Base-by-base conservation (phyloP, 495 filamentous ascomycete species). In the Talaromyces proteolyticus region DNA sequence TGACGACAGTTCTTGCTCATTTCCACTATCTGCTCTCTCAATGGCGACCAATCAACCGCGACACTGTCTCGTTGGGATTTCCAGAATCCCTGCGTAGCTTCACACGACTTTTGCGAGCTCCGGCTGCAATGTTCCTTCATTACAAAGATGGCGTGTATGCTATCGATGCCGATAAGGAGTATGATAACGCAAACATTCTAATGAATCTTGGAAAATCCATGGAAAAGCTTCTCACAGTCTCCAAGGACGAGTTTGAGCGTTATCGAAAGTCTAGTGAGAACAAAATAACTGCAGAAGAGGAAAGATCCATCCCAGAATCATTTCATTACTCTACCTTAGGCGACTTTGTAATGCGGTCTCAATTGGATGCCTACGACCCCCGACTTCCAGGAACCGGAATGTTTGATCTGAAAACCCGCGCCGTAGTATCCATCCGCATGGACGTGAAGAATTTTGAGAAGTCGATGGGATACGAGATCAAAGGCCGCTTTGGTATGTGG, bases 81-180 rank as follows among this genome's bases (percentile, higher is more conserved):
- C 66, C 70, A 0, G 73, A 78, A 0, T 74, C 79, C 6, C 64
- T 75, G 21, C 55, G 63, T n/a, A 73, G 69, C 1, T 95, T 92
- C 63, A 95, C 90, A 5, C 69, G 71, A 14, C 70, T 95, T 36
- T 73, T 80, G 51, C 78, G 82, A 47, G 77, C 76, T 1, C 90
- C 93, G 1, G 75, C 81, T 12, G 88, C 91, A 14, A 82, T 91
- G 56, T 95, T 97, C 57, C 68, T 97, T 20, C 82, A 88, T 39
- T 91, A 82, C 66, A 91, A 87, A 57, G 77, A 92, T 63, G 91
- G 88, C 3, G 74, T 77, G 1, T 96, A 97, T 62, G 92, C 94
- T n/a, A 95, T 99, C 53, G 93, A 99, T 67, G 88, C 91, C 0
- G 93, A 97, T 66, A 99, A 97, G 69, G 81, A 96, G 63, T 95